Base-by-base conservation (phyloP, 345 rosid species). In the Euclidium syriacum region DNA sequence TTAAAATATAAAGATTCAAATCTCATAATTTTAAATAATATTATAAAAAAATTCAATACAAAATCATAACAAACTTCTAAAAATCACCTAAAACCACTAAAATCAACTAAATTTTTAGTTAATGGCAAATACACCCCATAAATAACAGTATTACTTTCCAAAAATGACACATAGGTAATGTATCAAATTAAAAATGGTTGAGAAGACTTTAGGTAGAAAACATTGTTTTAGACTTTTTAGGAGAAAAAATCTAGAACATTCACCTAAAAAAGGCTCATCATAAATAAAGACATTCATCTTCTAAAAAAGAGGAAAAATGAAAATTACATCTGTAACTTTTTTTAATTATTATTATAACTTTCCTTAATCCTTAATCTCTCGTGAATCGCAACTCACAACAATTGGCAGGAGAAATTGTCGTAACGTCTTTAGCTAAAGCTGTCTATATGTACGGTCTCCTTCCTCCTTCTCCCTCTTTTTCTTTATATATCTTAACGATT, bases 331-430 rank as follows among this genome's bases (percentile, higher is more conserved):
- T 49, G 6, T 52, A 26, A 0, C 5, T 6, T 24, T 18, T 63
- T 12, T 32, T 7, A 30, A 18, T 4, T 38, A 12, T 2, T n/a
- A 38, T n/a, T 10, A 4, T 38, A 38, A 2, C 5, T 15, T 42
- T 65, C 57, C 58, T 19, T 34, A 53, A 52, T 30, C 64, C 64
- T 47, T 47, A 48, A 67, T 43, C 66, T 58, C 52, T 63, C 52
- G 68, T 26, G 63, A 70, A 25, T 69, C 56, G 66, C 55, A 40
- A 60, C 41, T 60, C 62, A 24, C 74, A 70, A 62, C 74, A 70
- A 70, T 70, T 62, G 70, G 68, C 74, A 70, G 74, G 69, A 62
- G 69, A 54, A 4, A 70, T 39, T 62, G 64, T 63, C 69, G 69
- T 63, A 70, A 70, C 69, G 69, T 38, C 69, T 70, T 29, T 46